A percentile compares a stretch with the other conserved stretches of the same genome.
These are phyloP conservation scores for Endothia cerciana DNA, from an alignment of 2,329 filamentous ascomycete species.

Conservation along the genomic window DNA sequence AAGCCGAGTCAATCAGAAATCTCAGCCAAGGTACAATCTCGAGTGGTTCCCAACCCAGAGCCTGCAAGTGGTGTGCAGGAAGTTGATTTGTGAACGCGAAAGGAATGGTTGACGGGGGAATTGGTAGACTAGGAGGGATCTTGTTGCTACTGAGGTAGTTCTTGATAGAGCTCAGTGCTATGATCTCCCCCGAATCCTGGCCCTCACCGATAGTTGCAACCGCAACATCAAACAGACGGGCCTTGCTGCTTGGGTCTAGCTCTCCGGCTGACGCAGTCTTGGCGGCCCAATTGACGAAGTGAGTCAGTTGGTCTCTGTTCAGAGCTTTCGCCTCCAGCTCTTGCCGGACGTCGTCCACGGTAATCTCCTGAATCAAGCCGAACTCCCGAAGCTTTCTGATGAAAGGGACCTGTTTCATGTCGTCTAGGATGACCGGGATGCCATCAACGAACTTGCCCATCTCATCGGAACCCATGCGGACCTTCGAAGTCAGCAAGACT, in stretches of 20 bases:
- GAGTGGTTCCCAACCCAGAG: slow-evolving; percentile 84
- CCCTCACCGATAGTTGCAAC: slow-evolving; percentile 70
- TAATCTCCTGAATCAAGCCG: slow-evolving; percentile 85
- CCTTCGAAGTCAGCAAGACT: slow-evolving; percentile 79
- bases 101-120: slow-evolving; percentile 82
- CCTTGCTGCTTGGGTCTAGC: slow-evolving; percentile 69
- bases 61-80: slow-evolving; percentile 69
- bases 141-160: slow-evolving; percentile 76
- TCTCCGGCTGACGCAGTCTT: slow-evolving; percentile 73
- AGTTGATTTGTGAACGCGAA: slow-evolving; percentile 78
- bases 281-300: slow-evolving; percentile 84
- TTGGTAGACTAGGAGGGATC: slow-evolving; percentile 79
- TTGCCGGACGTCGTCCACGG: slow-evolving; percentile 79
- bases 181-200: slow-evolving; percentile 67
- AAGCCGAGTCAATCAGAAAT: slow-evolving; percentile 73
- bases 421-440: slow-evolving; percentile 82
- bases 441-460: slow-evolving; percentile 77
- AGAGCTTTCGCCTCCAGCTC: slow-evolving; percentile 85
- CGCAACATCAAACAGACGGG: slow-evolving; percentile 76
- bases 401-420: slow-evolving; percentile 74
- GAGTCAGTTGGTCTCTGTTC: slow-evolving; percentile 73
- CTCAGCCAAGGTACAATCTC: slow-evolving; percentile 85
- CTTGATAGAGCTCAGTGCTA: slow-evolving; percentile 75
- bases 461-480: slow-evolving; percentile 74
- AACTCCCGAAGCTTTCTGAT: slow-evolving; percentile 81